Evolutionary conservation across 179 eudicot genomes (phyloP).

Genomic region (Beta corolliflora): DNA sequence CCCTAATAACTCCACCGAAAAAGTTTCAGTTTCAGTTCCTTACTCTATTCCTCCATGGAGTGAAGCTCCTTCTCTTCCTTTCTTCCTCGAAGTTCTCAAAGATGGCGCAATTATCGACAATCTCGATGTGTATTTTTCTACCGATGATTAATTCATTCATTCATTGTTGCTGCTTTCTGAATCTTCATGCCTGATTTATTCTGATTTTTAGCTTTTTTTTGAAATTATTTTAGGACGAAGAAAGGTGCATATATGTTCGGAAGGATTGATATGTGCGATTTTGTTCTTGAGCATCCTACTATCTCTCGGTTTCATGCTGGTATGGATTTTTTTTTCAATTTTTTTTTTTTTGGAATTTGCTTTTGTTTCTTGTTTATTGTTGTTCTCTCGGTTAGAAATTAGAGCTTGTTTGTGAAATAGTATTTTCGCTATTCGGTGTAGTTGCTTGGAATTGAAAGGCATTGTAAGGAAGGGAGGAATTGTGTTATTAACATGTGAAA

Average conservation of each 20-base stretch:
- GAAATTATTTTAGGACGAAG: conserved; percentile 46
- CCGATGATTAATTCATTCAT: neutral
- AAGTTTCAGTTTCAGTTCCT: conserved; percentile 43
- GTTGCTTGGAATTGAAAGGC: neutral
- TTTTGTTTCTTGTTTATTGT: neutral
- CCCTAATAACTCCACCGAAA: conserved; percentile 16
- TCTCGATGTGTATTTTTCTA: conserved; percentile 53
- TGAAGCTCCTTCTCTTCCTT: conserved; percentile 62
- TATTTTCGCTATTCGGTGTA: neutral
- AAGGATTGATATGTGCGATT: conserved; percentile 87
- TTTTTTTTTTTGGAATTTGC: neutral
- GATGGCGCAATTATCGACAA: conserved; percentile 80
- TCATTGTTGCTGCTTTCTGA: neutral
- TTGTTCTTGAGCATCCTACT: conserved; percentile 91
- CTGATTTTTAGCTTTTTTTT: neutral
- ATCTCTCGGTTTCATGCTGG: conserved; percentile 97
- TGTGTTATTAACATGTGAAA: neutral
- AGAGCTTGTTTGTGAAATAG: neutral
- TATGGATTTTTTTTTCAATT: no score
- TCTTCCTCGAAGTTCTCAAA: conserved; percentile 75
- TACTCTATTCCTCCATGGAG: conserved; percentile 83
- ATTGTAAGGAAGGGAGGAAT: neutral
- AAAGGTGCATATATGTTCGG: conserved; percentile 99
- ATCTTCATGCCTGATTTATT: no score
- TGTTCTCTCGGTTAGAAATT: no score